Conservation (phyloP, 208 protist genomes). For the Crithidia sp. region DNA sequence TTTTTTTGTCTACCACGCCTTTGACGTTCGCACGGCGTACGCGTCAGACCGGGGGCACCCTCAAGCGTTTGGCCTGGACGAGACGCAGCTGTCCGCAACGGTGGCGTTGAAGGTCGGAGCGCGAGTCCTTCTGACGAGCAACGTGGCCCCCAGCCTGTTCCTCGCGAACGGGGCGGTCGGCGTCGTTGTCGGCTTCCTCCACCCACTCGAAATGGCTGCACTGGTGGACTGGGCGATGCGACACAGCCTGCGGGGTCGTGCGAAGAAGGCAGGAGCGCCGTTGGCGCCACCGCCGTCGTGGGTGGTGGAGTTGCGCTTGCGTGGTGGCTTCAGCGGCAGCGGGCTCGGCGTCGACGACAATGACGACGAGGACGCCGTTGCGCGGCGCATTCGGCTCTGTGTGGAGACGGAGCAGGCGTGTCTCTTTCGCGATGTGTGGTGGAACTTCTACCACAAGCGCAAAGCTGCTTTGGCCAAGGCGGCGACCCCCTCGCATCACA, state of each 20-base stretch:
- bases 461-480: too few relatives aligned
- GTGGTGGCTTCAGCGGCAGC: slow-evolving; percentile 46
- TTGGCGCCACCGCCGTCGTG: slow-evolving; percentile 21
- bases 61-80: slow-evolving; percentile 22
- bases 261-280: background rate
- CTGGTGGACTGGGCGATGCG: slow-evolving; percentile 36
- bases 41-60: too few relatives aligned
- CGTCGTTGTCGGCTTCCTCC: slow-evolving; percentile 74
- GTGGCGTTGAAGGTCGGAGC: slow-evolving; percentile 75
- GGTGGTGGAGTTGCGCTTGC: slow-evolving; percentile 33
- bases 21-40: slow-evolving; percentile 13
- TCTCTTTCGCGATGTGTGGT: slow-evolving; percentile 38
- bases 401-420: slow-evolving; percentile 46
- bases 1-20: slow-evolving; percentile 35
- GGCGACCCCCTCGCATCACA: too few relatives aligned
- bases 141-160: slow-evolving; percentile 57
- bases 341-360: background rate
- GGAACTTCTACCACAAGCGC: background rate
- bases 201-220: slow-evolving; percentile 69
- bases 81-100: slow-evolving; percentile 42
- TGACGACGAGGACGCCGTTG: slow-evolving; percentile 25
- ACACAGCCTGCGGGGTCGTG: slow-evolving; percentile 26
- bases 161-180: slow-evolving; percentile 84
- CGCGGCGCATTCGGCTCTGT: slow-evolving; percentile 37
- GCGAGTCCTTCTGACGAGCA: slow-evolving; percentile 72